Evolutionary conservation across 1,139 yeast genomes (phyloP), one percentile per base, ranked within the genome.

Genomic region (Hanseniaspora gamundiae): DNA sequence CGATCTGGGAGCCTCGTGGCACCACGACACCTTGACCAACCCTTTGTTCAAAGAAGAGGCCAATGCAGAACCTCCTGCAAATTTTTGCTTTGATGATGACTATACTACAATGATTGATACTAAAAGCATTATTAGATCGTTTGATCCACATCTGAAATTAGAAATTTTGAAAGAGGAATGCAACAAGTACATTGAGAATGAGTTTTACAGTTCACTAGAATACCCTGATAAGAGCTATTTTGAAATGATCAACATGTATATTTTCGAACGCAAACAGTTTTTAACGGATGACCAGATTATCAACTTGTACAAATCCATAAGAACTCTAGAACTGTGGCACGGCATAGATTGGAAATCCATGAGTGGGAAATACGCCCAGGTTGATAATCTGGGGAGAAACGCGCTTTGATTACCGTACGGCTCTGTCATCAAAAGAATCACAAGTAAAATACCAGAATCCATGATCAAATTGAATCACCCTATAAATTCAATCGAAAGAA

Each of bases 1-100:
- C 56, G 95, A 86, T 59, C 52, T 85, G 19, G 95, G 95, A 0
- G 95, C 94, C 0, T 75, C 88, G 3, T 86, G 95, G 95, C 81
- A 82, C 54, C 95, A 86, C 57, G 95, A 85, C 54, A 76, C 86
- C 0, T 63, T 85, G 42, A 69, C 73, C 38, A 86, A 86, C 55
- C 70, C 70, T 5, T 68, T 82, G 8, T 84, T 78, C 54, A 74
- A 76, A 51, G 73, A 70, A 47, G 66, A 66, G 33, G 38, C 41
- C 38, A 57, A 65, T 4, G 47, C 51, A n/a, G 59, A 58, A 2
- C 59, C 58, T 21, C 47, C 38, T 2, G 51, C 48, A 1, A 48
- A 47, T 2, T 56, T 49, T 48, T 59, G 58, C 13, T 71, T 70
- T 49, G 77, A 75, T 44, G 84, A 77, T 49, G 61, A 66, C 33